Conservation (phyloP, 768 basidiomycete genomes). For the Krasilnikovozyma curviuscula region DNA sequence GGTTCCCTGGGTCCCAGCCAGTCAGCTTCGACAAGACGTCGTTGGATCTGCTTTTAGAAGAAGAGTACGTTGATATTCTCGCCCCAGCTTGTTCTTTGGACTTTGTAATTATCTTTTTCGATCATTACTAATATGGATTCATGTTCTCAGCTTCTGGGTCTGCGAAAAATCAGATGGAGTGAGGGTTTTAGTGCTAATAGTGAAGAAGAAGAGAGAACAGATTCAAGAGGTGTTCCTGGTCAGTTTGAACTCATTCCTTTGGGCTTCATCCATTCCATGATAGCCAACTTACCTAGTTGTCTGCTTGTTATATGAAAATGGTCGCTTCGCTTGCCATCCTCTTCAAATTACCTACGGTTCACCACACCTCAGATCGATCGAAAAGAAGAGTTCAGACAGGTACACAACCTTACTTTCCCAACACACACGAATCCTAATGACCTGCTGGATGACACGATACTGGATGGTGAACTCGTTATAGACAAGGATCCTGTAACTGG, state of each 20-base stretch:
- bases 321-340: background rate
- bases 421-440: conserved; percentile 41
- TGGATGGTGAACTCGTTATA: conserved; percentile 86
- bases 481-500: conserved; percentile 64
- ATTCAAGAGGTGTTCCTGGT: conserved; percentile 54
- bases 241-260: conserved; percentile 21
- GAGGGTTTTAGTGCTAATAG: conserved; percentile 67
- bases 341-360: background rate
- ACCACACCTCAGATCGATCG: conserved; percentile 58
- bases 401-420: conserved; percentile 72
- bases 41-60: conserved; percentile 52
- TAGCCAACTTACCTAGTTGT: background rate
- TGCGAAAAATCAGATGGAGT: conserved; percentile 97
- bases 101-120: background rate
- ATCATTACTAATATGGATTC: background rate
- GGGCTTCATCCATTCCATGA: background rate
- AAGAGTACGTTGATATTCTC: conserved; percentile 42
- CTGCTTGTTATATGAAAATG: background rate
- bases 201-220: conserved; percentile 35
- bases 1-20: conserved; percentile 91
- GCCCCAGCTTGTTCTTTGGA: background rate
- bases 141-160: conserved; percentile 67
- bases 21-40: conserved; percentile 63
- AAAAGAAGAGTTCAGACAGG: conserved; percentile 62
- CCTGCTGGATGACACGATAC: conserved; percentile 55